Percentiles rank a stretch among this genome's conserved stretches.
Conservation (phyloP, 352 stramenopile species). For the Pythium aphanidermatum region DNA sequence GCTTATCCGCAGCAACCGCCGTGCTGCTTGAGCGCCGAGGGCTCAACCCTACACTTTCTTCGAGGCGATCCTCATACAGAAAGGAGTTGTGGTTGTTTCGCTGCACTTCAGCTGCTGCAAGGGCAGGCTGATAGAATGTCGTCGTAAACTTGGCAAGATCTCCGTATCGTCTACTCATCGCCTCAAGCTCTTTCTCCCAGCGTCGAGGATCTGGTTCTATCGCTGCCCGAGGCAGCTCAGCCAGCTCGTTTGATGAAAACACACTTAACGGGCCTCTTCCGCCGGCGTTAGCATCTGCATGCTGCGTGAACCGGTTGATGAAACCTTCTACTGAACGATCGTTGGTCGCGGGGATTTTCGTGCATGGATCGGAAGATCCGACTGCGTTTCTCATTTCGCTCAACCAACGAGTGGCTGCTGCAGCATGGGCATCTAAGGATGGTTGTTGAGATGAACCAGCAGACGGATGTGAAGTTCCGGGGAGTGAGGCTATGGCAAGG, state of each 20-base stretch:
- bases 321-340: conserved; percentile 61
- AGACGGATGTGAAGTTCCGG: not conserved
- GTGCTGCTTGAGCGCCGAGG: not conserved
- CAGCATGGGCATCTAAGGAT: conserved; percentile 4
- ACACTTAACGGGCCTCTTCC: conserved; percentile 25
- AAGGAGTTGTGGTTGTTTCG: not conserved
- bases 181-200: conserved; percentile 49
- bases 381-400: conserved; percentile 38
- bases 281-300: conserved; percentile 18
- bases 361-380: conserved; percentile 9
- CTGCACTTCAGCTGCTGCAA: not conserved
- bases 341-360: conserved; percentile 4
- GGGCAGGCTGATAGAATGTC: conserved; percentile 19
- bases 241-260: conserved; percentile 28
- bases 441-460: not conserved
- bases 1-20: conserved; percentile 2
- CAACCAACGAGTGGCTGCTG: conserved; percentile 30
- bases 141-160: conserved; percentile 25
- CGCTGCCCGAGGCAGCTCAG: not conserved
- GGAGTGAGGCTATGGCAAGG: conserved; percentile 33
- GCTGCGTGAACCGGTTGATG: conserved; percentile 52
- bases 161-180: conserved; percentile 52
- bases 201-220: not conserved
- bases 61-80: not conserved
- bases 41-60: not conserved